phyloP scores from a whole-genome alignment of 805 yeast species.

The Yarrowia sp. region DNA sequence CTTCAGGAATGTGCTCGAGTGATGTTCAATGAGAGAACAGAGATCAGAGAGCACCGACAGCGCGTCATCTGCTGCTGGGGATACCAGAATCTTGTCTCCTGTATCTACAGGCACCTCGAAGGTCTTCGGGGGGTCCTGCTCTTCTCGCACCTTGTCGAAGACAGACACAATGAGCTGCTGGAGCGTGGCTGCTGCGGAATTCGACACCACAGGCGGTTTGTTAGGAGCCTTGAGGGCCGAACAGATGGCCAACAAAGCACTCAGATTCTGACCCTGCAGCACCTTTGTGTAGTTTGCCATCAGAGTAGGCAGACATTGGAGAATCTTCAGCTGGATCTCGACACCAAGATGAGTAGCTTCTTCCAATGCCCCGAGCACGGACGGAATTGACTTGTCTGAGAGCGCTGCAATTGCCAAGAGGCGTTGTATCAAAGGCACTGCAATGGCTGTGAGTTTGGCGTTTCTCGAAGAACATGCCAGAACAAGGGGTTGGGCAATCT shows the following conservation, averaged over 20 bases:
- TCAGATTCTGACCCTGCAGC: conserved; percentile 62
- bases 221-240: conserved; percentile 72
- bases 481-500: conserved; percentile 71
- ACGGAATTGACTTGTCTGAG: conserved; percentile 58
- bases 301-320: conserved; percentile 81
- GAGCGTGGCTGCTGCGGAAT: conserved; percentile 91
- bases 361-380: conserved; percentile 68
- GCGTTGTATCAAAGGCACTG: conserved; percentile 73
- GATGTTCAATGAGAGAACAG: conserved; percentile 68
- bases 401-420: conserved; percentile 63
- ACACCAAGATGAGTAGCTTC: conserved; percentile 78
- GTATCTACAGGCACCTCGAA: conserved; percentile 55
- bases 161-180: conserved; percentile 82
- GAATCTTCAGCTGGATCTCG: conserved; percentile 84
- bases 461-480: conserved; percentile 76
- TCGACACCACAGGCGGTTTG: conserved; percentile 76
- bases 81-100: conserved; percentile 56
- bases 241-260: conserved; percentile 70
- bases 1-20: conserved; percentile 55
- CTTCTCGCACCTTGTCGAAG: conserved; percentile 67
- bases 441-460: conserved; percentile 71
- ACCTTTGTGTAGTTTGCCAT: conserved; percentile 66
- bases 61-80: conserved; percentile 70
- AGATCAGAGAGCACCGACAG: conserved; percentile 73
- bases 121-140: conserved; percentile 44